These are phyloP conservation scores for Microdochium paspali DNA, from an alignment of 2,329 filamentous ascomycete genomes.

Conservation along the genomic window DNA sequence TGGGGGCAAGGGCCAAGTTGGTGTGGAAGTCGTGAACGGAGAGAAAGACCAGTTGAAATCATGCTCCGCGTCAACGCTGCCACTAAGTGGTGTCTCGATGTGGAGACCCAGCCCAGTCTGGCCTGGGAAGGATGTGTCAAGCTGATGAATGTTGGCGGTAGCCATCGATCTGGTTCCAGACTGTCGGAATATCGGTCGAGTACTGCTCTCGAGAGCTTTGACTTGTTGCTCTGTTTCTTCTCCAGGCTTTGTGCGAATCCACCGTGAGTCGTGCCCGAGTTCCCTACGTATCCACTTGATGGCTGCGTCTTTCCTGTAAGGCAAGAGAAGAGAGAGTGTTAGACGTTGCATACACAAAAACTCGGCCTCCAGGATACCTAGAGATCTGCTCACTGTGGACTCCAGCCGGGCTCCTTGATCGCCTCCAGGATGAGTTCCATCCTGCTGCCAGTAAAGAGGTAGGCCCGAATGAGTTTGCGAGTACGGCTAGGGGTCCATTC, in stretches of 20 bases:
- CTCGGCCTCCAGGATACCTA: too few species aligned
- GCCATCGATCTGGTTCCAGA: conserved; percentile 13
- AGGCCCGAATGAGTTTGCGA: conserved; percentile 44
- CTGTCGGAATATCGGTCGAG: conserved; percentile 16
- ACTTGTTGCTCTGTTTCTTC: conserved; percentile 43
- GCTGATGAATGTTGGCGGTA: conserved; percentile 13
- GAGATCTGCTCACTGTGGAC: conserved; percentile 39
- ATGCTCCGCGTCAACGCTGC: too few species aligned
- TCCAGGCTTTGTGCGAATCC: conserved; percentile 41
- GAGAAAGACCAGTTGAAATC: too few species aligned
- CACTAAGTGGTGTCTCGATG: background rate
- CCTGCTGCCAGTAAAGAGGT: conserved; percentile 45
- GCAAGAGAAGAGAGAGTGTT: too few species aligned
- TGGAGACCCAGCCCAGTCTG: conserved; percentile 1
- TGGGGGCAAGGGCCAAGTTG: background rate
- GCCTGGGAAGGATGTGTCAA: background rate
- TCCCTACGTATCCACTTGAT: conserved; percentile 48
- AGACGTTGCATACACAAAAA: too few species aligned
- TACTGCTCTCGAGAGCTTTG: conserved; percentile 22
- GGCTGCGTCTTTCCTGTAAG: conserved; percentile 43
- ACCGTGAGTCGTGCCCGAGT: conserved; percentile 49
- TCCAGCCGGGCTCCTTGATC: conserved; percentile 34
- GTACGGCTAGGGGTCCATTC: conserved; percentile 44
- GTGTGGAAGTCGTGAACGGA: too few species aligned
- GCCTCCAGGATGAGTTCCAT: conserved; percentile 38